Base-by-base conservation (phyloP, 225 moss, liverwort and hornwort species). In the Polytrichum commune region DNA sequence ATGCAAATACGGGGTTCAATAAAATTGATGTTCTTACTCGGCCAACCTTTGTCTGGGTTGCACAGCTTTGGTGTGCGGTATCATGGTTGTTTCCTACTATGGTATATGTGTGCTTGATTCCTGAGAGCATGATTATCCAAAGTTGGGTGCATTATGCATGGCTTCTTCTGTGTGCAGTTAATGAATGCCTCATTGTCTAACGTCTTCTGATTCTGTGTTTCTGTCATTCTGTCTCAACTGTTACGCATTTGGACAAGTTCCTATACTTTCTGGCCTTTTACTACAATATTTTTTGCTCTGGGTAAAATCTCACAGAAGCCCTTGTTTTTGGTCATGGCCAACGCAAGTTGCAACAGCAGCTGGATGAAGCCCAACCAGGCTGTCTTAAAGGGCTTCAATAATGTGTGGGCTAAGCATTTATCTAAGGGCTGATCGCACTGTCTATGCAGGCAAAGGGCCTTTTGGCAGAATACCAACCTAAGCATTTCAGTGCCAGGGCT, bases 401-500 rank as follows among this genome's bases (percentile, higher is more conserved):
- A 81, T 84, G 70, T 30, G 69, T 76, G 66, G 65, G 74, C 69
- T 79, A 81, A 79, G 74, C 29, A 57, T 78, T 73, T 79, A 84
- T 84, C 83, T 84, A 85, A 81, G 80, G 78, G 76, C 72, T 80
- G 73, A 73, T 87, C 74, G 75, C 84, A 72, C 80, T 80, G 76
- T 84, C 72, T 84, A 75, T 91, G 80, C 92, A 98, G 92, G 97
- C 97, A 73, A 98, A 98, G 80, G 91, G 97, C 72, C 84, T 98
- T 77, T 76, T 98, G 85, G 88, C 92, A 79, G 94, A 98, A 78
- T 93, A 94, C 72, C 94, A 98, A 85, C 97, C 97, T 58, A 94
- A 93, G 80, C 89, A 98, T 86, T 92, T 94, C 90, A 98, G 97
- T 91, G 92, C 97, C 80, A 94, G 92, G 90, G 93, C 92, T 83